Evolutionary conservation across 345 rosid genomes (phyloP).

Genomic region (Gossypium rotundifolium): DNA sequence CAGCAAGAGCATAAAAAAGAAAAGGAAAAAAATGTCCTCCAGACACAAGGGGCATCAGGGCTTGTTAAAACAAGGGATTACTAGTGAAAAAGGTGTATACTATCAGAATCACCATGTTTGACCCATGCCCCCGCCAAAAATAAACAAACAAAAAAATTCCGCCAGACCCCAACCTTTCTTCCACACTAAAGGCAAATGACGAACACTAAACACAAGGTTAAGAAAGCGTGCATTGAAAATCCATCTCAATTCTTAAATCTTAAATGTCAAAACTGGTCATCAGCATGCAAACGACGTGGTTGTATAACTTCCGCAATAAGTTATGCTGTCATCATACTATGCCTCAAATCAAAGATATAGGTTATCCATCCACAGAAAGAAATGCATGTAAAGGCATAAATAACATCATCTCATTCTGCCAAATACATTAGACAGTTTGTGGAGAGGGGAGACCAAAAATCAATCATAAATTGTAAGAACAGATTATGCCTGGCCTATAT

Average conservation of each 20-base stretch:
- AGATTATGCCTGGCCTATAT: background rate
- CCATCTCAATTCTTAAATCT: background rate
- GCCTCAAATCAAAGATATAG: background rate
- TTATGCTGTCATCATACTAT: background rate
- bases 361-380: background rate
- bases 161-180: background rate
- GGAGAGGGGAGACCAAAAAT: background rate
- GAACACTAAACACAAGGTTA: background rate
- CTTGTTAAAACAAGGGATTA: background rate
- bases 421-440: background rate
- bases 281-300: background rate
- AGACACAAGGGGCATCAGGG: background rate
- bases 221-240: background rate
- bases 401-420: background rate
- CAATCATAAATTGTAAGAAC: background rate
- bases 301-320: background rate
- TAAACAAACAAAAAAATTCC: background rate
- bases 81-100: background rate
- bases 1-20: background rate
- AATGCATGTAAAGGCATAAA: background rate
- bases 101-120: background rate
- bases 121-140: background rate
- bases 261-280: background rate
- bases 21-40: background rate
- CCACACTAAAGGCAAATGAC: background rate